Base-by-base conservation (phyloP, 352 stramenopile genomes). In the Pythium scleroteichum region DNA sequence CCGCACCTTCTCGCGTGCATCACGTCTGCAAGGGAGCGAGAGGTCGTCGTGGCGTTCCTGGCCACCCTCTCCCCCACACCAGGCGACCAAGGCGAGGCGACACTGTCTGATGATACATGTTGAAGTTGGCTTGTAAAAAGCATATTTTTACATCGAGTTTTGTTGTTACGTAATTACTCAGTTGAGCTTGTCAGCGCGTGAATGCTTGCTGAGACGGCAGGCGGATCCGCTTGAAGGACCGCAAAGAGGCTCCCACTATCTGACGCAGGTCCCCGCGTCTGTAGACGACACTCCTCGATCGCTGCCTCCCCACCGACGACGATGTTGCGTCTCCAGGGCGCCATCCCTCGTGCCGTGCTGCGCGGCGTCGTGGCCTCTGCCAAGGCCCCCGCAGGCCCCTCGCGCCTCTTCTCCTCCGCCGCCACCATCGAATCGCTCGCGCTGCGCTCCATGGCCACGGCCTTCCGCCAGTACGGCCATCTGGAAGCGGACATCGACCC, bases 391-490 rank as follows among this genome's bases (percentile, higher is more conserved):
- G n/a, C 17, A n/a, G 8, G 35, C 45, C 0, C 17, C 59, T 32
- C 79, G 53, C 73, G 62, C 4, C 73, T 64, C 10, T 46, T 71
- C 1, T 69, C 75, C 7, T 46, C 49, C 19, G 9, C 49, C 20
- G 53, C 81, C 35, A 82, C 80, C 35, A 68, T 90, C 26, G 79
- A 94, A 47, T 48, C 68, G 60, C 72, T 94, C 48, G 85, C 85
- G 6, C 55, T 82, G 33, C 71, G 78, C 51, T 80, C 82, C 24
- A 91, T 94, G 82, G 77, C 73, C 56, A 76, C 62, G 10, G 70
- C 79, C 8, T 94, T 94, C 53, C 82, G 85, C 33, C 81, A 88
- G 44, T 86, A 78, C 47, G 85, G 85, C 23, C 85, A 94, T 62
- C 53, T 94, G 7, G 78, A 92, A 45, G 85, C 85, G 2, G 78